Percentiles rank a stretch among this genome's conserved stretches.
Evolutionary conservation across 202 grass and related monocot genomes (phyloP).

Genomic region (Tripidium arundinaceum): DNA sequence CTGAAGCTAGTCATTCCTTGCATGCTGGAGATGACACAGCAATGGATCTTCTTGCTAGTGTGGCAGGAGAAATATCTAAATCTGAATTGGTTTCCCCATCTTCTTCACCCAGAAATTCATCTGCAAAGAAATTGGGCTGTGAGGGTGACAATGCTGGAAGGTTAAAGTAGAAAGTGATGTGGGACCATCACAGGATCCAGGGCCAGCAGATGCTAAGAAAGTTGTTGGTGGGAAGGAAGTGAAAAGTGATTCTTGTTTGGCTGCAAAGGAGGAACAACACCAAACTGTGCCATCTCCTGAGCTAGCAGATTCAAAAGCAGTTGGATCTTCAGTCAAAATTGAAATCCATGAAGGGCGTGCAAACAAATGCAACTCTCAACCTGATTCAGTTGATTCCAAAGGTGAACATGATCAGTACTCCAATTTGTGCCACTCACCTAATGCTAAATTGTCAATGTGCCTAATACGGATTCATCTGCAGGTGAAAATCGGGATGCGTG

Average conservation of each 20-base stretch:
- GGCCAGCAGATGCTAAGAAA: conserved; percentile 25
- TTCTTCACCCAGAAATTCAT: conserved; percentile 35
- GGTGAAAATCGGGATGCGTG: not conserved
- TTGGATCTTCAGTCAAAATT: conserved; percentile 25
- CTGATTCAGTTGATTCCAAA: conserved; percentile 30
- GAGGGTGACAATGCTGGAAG: conserved; percentile 37
- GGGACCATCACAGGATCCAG: conserved; percentile 20
- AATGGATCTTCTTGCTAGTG: conserved; percentile 97
- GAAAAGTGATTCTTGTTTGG: conserved; percentile 30
- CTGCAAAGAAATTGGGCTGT: conserved; percentile 42
- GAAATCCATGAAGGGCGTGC: conserved; percentile 22
- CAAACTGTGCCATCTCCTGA: conserved; percentile 24
- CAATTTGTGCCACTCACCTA: not conserved
- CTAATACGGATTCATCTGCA: conserved; percentile 11
- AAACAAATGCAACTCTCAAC: conserved; percentile 13
- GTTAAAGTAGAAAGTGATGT: conserved; percentile 38
- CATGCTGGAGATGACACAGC: conserved; percentile 67
- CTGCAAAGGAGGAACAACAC: conserved; percentile 14
- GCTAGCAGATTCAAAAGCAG: conserved; percentile 30
- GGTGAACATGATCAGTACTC: conserved; percentile 25
- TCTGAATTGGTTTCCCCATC: conserved; percentile 58
- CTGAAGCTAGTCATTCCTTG: conserved; percentile 52
- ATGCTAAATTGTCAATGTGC: conserved; percentile 5
- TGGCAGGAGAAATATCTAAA: conserved; percentile 85
- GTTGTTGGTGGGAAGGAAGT: conserved; percentile 25